Evolutionary conservation across 306 rosid genomes (phyloP).

Genomic region (Pterocarpus santalinus): DNA sequence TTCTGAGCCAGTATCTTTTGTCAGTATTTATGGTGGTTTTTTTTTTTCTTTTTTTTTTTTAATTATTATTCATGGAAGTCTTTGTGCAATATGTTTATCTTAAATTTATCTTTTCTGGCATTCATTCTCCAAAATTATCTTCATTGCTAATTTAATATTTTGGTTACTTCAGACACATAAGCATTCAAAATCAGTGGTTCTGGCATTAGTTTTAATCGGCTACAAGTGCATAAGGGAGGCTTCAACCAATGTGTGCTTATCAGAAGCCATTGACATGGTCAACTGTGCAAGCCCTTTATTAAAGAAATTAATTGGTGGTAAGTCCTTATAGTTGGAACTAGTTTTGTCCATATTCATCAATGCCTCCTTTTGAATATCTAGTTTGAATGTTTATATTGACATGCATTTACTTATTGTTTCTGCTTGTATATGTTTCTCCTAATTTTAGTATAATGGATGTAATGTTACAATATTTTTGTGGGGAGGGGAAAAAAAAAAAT

Average conservation of each 20-base stretch:
- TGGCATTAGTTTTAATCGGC: conserved; percentile 75
- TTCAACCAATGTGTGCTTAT: conserved; percentile 68
- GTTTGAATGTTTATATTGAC: conserved; percentile 16
- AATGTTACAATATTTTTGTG: conserved; percentile 33
- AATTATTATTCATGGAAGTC: conserved; percentile 19
- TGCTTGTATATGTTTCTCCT: background rate
- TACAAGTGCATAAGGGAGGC: conserved; percentile 75
- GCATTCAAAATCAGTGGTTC: conserved; percentile 69
- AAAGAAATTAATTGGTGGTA: conserved; percentile 69
- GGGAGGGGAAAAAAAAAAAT: conserved; percentile 7
- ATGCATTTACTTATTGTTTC: conserved; percentile 30
- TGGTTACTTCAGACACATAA: conserved; percentile 61
- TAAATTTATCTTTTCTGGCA: background rate
- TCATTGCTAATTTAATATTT: conserved; percentile 38
- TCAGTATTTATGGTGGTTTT: conserved; percentile 3
- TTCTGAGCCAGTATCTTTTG: conserved; percentile 23
- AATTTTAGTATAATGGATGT: conserved; percentile 19
- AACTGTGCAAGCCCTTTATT: conserved; percentile 62
- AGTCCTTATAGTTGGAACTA: conserved; percentile 46
- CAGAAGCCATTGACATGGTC: conserved; percentile 71
- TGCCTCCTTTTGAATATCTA: conserved; percentile 7
- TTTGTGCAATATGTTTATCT: conserved; percentile 32
- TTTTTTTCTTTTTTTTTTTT: too few species aligned
- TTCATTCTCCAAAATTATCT: conserved; percentile 30
- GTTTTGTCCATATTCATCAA: conserved; percentile 27